These are phyloP conservation scores for Aegilops bicornis DNA, from an alignment of 176 grass and related monocot genomes.

Conservation along the genomic window DNA sequence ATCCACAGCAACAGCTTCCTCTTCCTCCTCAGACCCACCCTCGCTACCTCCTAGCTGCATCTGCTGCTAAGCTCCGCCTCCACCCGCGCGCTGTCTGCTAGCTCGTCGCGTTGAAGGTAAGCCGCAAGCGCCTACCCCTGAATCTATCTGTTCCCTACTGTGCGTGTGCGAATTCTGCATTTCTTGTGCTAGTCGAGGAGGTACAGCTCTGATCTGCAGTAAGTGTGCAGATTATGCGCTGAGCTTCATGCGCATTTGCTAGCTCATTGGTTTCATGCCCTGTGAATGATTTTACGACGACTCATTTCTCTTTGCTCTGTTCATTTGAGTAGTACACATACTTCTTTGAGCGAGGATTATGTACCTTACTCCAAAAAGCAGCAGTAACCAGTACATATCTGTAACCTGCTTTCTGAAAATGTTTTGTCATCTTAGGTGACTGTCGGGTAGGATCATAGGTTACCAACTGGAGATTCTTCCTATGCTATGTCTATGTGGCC, in stretches of 20 bases:
- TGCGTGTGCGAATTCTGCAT: neutral
- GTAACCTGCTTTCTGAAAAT: neutral
- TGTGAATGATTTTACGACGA: too few species aligned
- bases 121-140: neutral
- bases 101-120: constrained; percentile 24
- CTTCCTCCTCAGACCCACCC: neutral
- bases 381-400: neutral
- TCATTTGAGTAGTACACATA: neutral
- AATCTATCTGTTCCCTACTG: neutral
- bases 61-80: neutral
- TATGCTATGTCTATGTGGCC: constrained; percentile 12
- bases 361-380: neutral
- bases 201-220: neutral
- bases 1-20: neutral
- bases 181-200: neutral
- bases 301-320: neutral
- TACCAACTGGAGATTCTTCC: neutral
- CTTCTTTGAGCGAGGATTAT: neutral
- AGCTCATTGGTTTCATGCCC: too few species aligned
- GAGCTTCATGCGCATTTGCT: too few species aligned
- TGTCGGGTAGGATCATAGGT: neutral
- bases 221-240: too few species aligned
- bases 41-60: neutral
- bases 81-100: neutral
- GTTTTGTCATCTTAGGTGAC: neutral